Evolutionary conservation across 192 early-diverging fungal species (phyloP).

Genomic region (Coemansia furcata): DNA sequence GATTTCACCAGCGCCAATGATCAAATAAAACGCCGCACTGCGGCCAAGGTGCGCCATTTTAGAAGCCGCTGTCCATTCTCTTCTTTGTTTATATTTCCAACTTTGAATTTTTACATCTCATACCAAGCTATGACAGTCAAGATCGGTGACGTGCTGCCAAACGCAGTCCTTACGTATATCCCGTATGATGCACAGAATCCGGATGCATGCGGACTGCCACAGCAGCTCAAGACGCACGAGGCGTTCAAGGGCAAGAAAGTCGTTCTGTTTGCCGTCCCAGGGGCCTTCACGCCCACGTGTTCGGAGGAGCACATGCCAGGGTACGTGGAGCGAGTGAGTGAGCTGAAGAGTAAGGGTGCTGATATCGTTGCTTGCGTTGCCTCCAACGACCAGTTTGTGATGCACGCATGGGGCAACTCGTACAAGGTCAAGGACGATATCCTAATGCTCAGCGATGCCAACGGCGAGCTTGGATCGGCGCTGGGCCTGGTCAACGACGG

Average conservation of each 20-base stretch:
- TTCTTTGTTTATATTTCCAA: not conserved
- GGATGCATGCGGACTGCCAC: conserved; percentile 46
- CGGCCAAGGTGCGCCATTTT: not conserved
- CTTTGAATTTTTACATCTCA: not conserved
- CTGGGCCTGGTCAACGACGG: conserved; percentile 65
- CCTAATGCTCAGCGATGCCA: conserved; percentile 74
- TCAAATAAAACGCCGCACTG: not conserved
- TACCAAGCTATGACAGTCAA: conserved; percentile 38
- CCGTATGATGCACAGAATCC: conserved; percentile 56
- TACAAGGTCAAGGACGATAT: conserved; percentile 49
- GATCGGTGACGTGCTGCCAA: conserved; percentile 58
- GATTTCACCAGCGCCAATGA: not conserved
- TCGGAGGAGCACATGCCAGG: conserved; percentile 66
- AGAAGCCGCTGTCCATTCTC: not conserved
- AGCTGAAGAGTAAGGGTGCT: conserved; percentile 68
- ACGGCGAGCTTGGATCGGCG: conserved; percentile 63
- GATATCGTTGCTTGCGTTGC: conserved; percentile 68
- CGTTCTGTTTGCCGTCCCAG: conserved; percentile 62
- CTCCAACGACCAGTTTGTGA: conserved; percentile 59
- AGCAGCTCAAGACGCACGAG: conserved; percentile 47
- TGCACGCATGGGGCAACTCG: conserved; percentile 57
- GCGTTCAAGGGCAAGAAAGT: conserved; percentile 57
- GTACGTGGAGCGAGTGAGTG: conserved; percentile 54
- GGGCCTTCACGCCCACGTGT: conserved; percentile 69
- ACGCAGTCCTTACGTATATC: conserved; percentile 55